Evolutionary conservation across 2,329 filamentous ascomycete species (phyloP).

Genomic region (Metarhizium sp.): DNA sequence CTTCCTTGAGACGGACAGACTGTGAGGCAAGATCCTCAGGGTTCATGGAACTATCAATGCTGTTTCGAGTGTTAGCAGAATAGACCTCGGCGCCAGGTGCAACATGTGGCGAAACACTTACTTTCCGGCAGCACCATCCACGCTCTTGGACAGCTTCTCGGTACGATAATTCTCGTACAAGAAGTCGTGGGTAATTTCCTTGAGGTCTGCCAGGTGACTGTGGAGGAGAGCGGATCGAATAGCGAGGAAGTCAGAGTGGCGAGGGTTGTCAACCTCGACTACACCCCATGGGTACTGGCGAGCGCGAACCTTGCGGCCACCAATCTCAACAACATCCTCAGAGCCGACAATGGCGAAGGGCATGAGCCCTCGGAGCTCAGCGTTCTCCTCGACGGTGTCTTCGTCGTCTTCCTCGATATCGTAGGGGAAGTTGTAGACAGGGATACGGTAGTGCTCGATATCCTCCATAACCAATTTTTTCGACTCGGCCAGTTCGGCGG

Average conservation of each 20-base stretch:
- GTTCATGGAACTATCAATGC: conserved; percentile 77
- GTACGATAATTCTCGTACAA: conserved; percentile 99
- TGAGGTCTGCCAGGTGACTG: conserved; percentile 94
- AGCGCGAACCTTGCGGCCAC: conserved; percentile 83
- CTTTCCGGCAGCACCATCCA: conserved; percentile 81
- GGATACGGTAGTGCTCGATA: conserved; percentile 98
- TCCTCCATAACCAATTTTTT: conserved; percentile 99
- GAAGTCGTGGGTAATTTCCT: conserved; percentile 99
- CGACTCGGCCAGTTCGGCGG: conserved; percentile 91
- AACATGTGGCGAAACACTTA: conserved; percentile 44
- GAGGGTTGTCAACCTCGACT: conserved; percentile 97
- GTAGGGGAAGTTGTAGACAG: conserved; percentile 99
- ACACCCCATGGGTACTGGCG: conserved; percentile 99
- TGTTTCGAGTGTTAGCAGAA: conserved; percentile 26
- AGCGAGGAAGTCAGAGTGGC: conserved; percentile 96
- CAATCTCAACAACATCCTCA: conserved; percentile 90
- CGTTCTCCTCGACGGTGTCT: conserved; percentile 98
- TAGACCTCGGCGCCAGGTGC: background rate
- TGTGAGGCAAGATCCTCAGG: conserved; percentile 94
- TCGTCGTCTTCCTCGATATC: conserved; percentile 99
- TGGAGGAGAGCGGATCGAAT: conserved; percentile 94
- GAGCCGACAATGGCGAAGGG: conserved; percentile 98
- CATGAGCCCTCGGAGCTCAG: conserved; percentile 94
- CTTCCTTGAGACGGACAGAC: conserved; percentile 97
- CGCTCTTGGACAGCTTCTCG: conserved; percentile 99